These are phyloP conservation scores for Backusella luteola DNA, from an alignment of 192 early-diverging fungal genomes.

Conservation along the genomic window DNA sequence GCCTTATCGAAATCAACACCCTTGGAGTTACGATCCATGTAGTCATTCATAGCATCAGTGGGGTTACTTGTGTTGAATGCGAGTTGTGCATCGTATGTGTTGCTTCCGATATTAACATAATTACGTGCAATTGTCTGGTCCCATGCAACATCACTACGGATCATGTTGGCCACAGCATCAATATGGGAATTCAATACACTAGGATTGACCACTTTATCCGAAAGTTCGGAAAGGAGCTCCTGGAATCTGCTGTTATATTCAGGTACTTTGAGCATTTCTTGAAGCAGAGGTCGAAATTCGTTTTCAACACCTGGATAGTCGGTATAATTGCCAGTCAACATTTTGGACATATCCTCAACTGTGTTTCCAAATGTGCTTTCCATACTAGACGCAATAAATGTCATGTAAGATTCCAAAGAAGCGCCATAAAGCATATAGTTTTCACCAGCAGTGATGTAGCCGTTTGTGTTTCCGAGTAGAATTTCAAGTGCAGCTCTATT, in stretches of 20 bases:
- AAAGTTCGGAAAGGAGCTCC: neutral
- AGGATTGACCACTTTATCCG: neutral
- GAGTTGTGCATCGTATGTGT: neutral
- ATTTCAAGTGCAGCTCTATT: neutral
- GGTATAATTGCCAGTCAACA: neutral
- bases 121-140: neutral
- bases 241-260: neutral
- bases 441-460: neutral
- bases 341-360: neutral
- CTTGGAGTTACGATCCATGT: neutral
- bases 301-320: neutral
- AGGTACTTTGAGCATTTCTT: slow-evolving; percentile 4
- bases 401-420: neutral
- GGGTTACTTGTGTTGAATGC: neutral
- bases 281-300: neutral
- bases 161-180: neutral
- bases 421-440: neutral
- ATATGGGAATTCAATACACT: neutral
- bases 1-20: neutral
- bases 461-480: neutral
- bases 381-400: neutral
- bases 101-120: neutral
- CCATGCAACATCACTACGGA: neutral
- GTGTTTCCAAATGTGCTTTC: neutral
- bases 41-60: neutral